Evolutionary conservation across 2,329 filamentous ascomycete genomes (phyloP).

Genomic region (Hymenoscyphus salicellus): DNA sequence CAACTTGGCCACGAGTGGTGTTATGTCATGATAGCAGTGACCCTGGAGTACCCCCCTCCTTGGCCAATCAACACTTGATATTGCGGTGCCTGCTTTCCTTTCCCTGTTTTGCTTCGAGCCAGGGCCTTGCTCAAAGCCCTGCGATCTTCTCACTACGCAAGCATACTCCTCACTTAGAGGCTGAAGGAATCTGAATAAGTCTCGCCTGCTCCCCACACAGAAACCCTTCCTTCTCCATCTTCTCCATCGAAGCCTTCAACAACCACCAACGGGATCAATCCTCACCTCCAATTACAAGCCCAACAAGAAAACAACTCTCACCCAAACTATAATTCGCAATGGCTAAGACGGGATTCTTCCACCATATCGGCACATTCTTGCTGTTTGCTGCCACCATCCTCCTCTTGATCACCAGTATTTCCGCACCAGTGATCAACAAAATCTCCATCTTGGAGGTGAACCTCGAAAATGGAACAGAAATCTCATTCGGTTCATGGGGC

Average conservation of each 20-base stretch:
- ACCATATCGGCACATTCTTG: constrained; percentile 57
- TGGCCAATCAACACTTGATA: not conserved
- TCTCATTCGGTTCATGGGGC: constrained; percentile 60
- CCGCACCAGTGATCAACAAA: constrained; percentile 55
- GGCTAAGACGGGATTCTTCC: constrained; percentile 39
- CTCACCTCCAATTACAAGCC: not conserved
- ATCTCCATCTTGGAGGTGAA: constrained; percentile 53
- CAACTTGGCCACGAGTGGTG: not conserved
- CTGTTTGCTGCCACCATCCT: constrained; percentile 54
- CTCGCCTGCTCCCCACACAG: not conserved
- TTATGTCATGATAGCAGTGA: not conserved
- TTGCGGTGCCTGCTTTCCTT: not conserved
- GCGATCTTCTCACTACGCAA: not conserved
- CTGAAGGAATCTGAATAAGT: not conserved
- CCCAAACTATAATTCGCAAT: constrained; percentile 13
- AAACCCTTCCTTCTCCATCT: not conserved
- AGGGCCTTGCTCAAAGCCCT: not conserved
- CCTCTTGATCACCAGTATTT: constrained; percentile 56
- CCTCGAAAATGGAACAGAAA: constrained; percentile 40
- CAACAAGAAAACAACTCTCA: not conserved
- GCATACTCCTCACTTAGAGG: not conserved
- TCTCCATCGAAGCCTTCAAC: not conserved
- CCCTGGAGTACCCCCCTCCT: not conserved
- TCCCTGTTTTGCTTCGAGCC: not conserved
- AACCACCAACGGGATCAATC: not conserved